phyloP scores from a whole-genome alignment of 106 monocot genomes.

The Dendrobium huoshanense region DNA sequence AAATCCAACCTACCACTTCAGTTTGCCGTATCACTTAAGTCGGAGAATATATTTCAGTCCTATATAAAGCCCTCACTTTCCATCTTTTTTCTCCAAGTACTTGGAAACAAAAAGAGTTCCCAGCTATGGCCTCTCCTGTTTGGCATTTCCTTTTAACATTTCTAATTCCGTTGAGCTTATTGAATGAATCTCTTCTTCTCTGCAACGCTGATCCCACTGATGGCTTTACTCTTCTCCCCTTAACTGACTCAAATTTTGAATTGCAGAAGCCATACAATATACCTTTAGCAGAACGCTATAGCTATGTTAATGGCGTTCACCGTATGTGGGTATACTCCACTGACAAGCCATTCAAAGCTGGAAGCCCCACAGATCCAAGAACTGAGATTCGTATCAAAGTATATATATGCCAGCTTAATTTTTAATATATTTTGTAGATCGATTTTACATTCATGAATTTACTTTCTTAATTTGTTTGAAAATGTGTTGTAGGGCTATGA shows the following conservation, averaged over 20 bases:
- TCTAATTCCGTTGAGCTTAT: neutral
- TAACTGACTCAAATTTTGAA: conserved; percentile 15
- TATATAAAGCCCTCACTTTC: too few species aligned
- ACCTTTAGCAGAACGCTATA: conserved; percentile 16
- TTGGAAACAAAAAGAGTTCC: neutral
- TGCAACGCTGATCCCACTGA: conserved; percentile 18
- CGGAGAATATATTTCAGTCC: too few species aligned
- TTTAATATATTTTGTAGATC: too few species aligned
- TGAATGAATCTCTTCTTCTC: neutral
- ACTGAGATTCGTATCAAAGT: conserved; percentile 34
- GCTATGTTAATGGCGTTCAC: conserved; percentile 13
- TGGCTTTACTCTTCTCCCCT: conserved; percentile 14
- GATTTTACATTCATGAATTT: too few species aligned
- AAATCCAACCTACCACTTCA: too few species aligned
- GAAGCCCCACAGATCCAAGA: conserved; percentile 19
- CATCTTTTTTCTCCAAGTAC: too few species aligned
- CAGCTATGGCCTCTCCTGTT: neutral
- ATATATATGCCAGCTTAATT: neutral
- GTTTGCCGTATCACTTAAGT: too few species aligned
- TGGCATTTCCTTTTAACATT: neutral
- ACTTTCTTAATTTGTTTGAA: too few species aligned
- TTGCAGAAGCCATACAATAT: conserved; percentile 22
- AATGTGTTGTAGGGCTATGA: neutral
- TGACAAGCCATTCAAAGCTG: conserved; percentile 22
- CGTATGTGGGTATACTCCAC: conserved; percentile 29